Base-by-base conservation (phyloP, 768 basidiomycete species). In the Amanita pseudoporphyria region DNA sequence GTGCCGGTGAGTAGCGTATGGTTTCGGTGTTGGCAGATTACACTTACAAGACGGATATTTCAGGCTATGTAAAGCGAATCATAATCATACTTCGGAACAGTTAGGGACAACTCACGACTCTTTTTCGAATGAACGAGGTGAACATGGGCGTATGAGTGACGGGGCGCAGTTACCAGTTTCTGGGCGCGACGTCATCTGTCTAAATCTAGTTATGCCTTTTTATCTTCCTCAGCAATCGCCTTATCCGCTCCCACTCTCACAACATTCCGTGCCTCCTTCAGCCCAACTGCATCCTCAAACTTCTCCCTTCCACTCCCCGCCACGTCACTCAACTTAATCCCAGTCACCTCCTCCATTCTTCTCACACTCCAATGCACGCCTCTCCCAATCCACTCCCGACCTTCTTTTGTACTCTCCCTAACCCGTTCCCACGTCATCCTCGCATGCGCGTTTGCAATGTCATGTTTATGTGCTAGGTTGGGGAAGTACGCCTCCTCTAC, bases 401-500 rank as follows among this genome's bases (percentile, higher is more conserved):
- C 76, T 39, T 68, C 67, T 26, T 64, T 60, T 9, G 77, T 71
- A 12, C 70, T 69, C 7, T 82, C 78, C 54, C 75, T 77, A 0
- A 78, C 58, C 56, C 73, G 71, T 45, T 73, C 73, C 75, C 77
- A 76, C 6, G 77, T 66, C 78, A 83, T 84, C 16, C 58, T 55
- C 4, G 72, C 69, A 58, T 84, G 83, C 6, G 79, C 76, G 18
- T 78, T 73, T 14, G 80, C 77, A 39, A 81, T 71, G 19, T 70
- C 76, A 60, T 91, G 85, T 53, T 79, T 78, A 56, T 82, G 69
- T 1, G 88, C 82, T 6, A 90, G 52, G 0, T 67, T 63, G 1
- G 93, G 93, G 57, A 81, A 68, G 62, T 90, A 80, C 1, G 62
- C 62, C 18, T 82, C 78, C 65, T 96, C 93, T 41, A 94, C 69